Evolutionary conservation across 2,329 filamentous ascomycete species (phyloP), one percentile per base, ranked within the genome.

Genomic region (Arthrobotrys conoides): DNA sequence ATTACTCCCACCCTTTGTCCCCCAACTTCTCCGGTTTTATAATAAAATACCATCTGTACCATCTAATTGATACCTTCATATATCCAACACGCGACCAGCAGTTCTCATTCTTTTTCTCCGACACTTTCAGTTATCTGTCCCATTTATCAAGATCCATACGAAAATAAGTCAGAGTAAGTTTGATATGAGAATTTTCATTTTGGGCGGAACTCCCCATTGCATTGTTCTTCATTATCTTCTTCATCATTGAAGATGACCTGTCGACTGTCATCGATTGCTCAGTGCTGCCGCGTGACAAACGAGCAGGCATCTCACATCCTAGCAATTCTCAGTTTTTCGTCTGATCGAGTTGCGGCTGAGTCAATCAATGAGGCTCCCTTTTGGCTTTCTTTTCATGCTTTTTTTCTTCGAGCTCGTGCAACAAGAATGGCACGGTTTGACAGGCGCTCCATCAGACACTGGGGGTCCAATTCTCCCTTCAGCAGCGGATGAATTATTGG

Each of bases 381-480:
- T 59, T 38, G 38, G 6, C 67, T 41, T 27, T 27, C n/a, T 48
- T 44, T 65, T 64, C 46, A 16, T 64, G 27, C 41, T 49, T 49
- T 63, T 71, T 53, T 18, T 63, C 57, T 65, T 41, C 53, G 14
- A 57, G 71, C 48, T 63, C 44, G 61, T 77, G 61, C 51, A 10
- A 33, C 12, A 27, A 44, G 48, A 55, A 41, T 53, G 30, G 67
- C 67, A 71, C 44, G 68, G 63, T 64, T 63, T 72, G 68, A 78
- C 75, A 78, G 75, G 68, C 68, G 59, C 75, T 78, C 68, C 75
- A 68, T 72, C 75, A 78, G 72, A 77, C 73, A 20, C 22, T 38
- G 30, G 53, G 53, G 53, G 18, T 55, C 57, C 41, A 5, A 38
- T 33, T 30, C 57, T 36, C 70, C 70, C 51, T 72, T 72, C 68